Percentiles rank a stretch among this genome's conserved stretches.
Evolutionary conservation across 2,329 filamentous ascomycete genomes (phyloP).

Genomic region (Fusarium nelsonii): DNA sequence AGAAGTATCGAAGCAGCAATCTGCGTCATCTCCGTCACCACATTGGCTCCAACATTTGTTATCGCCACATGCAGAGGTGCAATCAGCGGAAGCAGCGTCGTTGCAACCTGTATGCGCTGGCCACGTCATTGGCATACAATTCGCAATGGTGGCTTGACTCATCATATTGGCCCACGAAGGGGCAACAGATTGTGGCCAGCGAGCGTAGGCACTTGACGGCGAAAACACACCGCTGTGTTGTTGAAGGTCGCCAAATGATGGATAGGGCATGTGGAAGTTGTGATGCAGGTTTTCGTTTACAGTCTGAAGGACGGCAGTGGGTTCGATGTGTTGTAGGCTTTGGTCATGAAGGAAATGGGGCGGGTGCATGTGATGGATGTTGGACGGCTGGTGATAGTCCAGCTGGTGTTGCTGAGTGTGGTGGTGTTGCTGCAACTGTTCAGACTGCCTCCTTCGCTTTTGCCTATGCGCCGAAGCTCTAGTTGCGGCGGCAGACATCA

Average conservation of each 20-base stretch:
- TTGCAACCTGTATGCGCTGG: conserved; percentile 42
- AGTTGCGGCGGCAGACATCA: conserved; percentile 17
- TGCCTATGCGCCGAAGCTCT: conserved; percentile 35
- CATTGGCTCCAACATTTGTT: conserved; percentile 52
- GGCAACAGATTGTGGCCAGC: conserved; percentile 24
- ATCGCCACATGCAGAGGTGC: conserved; percentile 52
- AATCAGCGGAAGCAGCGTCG: conserved; percentile 52
- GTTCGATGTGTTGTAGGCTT: conserved; percentile 37
- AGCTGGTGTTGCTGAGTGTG: conserved; percentile 21
- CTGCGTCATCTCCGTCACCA: conserved; percentile 49
- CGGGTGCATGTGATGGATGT: conserved; percentile 32
- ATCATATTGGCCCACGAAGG: conserved; percentile 39
- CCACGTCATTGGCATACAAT: conserved; percentile 38
- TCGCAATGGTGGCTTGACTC: conserved; percentile 20
- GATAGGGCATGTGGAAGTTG: conserved; percentile 30
- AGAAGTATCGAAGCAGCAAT: conserved; percentile 54
- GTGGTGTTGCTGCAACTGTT: conserved; percentile 17
- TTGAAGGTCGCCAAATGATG: conserved; percentile 34
- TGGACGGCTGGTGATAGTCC: conserved; percentile 30
- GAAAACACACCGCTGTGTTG: conserved; percentile 32
- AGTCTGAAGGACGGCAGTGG: conserved; percentile 42
- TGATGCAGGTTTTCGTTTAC: conserved; percentile 40
- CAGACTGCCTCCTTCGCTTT: conserved; percentile 36
- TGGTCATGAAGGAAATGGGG: conserved; percentile 32
- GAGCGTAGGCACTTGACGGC: conserved; percentile 16